Conservation (phyloP, 2,329 filamentous ascomycete genomes). For the Colletotrichum sp. region DNA sequence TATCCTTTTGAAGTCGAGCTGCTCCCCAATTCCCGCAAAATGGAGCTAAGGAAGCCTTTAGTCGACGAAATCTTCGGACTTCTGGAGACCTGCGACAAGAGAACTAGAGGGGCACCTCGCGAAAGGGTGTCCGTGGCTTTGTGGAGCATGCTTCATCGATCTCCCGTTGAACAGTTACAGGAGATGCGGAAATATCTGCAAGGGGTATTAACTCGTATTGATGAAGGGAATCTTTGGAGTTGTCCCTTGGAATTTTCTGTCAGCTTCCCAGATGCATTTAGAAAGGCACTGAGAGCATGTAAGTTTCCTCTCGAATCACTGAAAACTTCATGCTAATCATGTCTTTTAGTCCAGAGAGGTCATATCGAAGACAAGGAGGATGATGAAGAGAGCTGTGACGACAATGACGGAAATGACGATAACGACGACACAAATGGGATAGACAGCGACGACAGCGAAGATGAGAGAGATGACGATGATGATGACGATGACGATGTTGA, state of each 20-base stretch:
- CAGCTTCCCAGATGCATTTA: neutral
- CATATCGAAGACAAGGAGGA: neutral
- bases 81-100: neutral
- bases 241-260: neutral
- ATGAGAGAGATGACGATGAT: neutral
- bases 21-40: neutral
- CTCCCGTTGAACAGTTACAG: neutral
- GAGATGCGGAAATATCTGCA: neutral
- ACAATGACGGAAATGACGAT: neutral
- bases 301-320: fast-evolving
- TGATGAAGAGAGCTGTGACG: neutral
- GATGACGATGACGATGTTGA: neutral
- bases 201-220: fast-evolving
- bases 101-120: neutral
- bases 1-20: neutral
- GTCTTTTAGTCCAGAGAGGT: neutral
- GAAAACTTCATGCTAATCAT: fast-evolving
- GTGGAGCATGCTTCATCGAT: neutral
- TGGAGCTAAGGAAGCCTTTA: neutral
- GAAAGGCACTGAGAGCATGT: fast-evolving
- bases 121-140: neutral
- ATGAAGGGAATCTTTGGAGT: neutral
- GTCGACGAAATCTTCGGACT: neutral
- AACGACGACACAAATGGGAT: neutral
- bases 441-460: neutral